Conservation (phyloP, 805 yeast species). For the Barnettozyma botsteinii region DNA sequence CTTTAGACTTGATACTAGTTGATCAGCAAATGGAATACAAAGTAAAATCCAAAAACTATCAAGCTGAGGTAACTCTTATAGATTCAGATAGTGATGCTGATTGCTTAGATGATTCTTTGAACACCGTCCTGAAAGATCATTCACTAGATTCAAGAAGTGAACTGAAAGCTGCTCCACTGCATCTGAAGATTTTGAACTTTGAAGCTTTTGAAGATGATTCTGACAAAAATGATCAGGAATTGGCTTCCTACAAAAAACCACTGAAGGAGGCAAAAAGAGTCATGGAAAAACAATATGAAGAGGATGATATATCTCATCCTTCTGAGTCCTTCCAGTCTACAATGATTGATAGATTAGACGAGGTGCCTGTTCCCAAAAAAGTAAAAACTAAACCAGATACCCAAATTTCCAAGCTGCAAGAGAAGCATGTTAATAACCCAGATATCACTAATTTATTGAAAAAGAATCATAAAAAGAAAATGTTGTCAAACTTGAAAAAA, state of each 20-base stretch:
- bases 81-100: not conserved
- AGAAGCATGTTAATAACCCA: not conserved
- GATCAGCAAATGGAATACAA: not conserved
- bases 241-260: slow-evolving; percentile 1
- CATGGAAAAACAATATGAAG: slow-evolving; percentile 17
- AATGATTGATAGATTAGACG: not conserved
- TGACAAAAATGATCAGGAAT: not conserved
- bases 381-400: not conserved
- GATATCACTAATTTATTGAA: slow-evolving; percentile 20
- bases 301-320: slow-evolving; percentile 9
- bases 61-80: not conserved
- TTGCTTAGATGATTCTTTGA: slow-evolving; percentile 4
- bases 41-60: not conserved
- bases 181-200: slow-evolving; percentile 7
- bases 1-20: not conserved
- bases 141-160: not conserved
- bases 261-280: slow-evolving; percentile 9
- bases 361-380: not conserved
- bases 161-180: not conserved
- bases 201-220: slow-evolving; percentile 9
- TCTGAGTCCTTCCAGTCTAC: not conserved
- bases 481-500: slow-evolving; percentile 1
- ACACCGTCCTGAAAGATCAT: not conserved
- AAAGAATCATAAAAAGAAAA: slow-evolving; percentile 6
- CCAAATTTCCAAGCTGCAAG: not conserved